Base-by-base conservation (phyloP, 2,329 filamentous ascomycete genomes). In the Hymenoscyphus occultus region DNA sequence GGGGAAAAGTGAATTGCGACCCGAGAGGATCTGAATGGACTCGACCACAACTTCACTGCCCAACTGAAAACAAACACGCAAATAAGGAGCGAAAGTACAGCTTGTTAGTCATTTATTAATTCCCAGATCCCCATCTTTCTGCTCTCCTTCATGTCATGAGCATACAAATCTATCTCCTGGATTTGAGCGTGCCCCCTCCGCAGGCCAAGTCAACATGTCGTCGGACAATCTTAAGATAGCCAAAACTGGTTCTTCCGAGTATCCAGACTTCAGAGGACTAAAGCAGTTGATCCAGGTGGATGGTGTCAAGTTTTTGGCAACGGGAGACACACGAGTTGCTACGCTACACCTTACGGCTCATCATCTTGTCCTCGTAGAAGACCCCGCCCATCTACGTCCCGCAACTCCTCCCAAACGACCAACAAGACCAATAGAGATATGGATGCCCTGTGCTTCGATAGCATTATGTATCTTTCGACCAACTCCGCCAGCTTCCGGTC, bases 371-470 rank as follows among this genome's bases (percentile, higher is more conserved):
- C 77, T 70, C 69, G 64, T 78, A 45, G 75, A 77, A 67, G 72
- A 75, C 58, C 76, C 60, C 67, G 66, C 65, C 22, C 48, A 65
- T 39, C 73, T 62, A 73, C 77, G 69, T 39, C 64, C 64, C 60
- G 69, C 67, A 28, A 31, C 62, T 51, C 22, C 65, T 14, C 61
- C 65, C 66, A 74, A 81, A 60, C 78, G 78, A 28, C 67, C 74
- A n/a, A 65, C 71, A n/a, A 75, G 76, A 64, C 73, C 74, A 12
- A 81, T 80, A 75, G 91, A 97, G 78, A 86, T 91, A 75, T 99
- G 94, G 91, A 92, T 98, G 63, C 93, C 95, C 16, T 99, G 93
- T 77, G 93, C 94, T 31, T 93, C 98, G 78, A 92, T 99, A 73
- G 86, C 86, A 51, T 86, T 89, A 73, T 97, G 93, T 78, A 86